Evolutionary conservation across 495 filamentous ascomycete genomes (phyloP), one percentile per base, ranked within the genome.

Genomic region (Neurospora tetrasperma): DNA sequence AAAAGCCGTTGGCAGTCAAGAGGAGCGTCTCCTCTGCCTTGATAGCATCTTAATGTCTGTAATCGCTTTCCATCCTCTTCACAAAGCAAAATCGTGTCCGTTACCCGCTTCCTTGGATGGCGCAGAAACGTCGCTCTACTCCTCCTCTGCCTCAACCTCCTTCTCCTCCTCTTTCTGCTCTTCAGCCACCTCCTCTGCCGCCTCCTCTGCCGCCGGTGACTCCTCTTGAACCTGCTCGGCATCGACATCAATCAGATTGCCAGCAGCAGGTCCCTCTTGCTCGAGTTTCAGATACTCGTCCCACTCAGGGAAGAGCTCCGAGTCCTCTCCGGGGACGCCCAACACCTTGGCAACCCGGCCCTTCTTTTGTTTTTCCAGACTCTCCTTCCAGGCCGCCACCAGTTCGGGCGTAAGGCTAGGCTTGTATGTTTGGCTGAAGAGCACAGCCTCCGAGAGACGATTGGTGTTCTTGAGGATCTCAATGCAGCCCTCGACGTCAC

Each of bases 221-320:
- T 80, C 77, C 2, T 73, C 78, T 8, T 76, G 77, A 7, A 48
- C 76, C 18, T 75, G 79, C 38, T 75, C 76, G 1, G 72, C 76
- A 41, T 72, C 77, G 10, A 73, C 72, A 23, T 75, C 79, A 72
- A 88, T 86, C 69, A 86, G 88, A 71, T 86, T 77, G 66, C 86
- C 85, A 38, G 83, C 74, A 79, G 70, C 74, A 12, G 76, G 77
- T 0, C 90, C 89, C 75, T 94, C 90, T 75, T 86, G 89, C 84
- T 98, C 96, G 69, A 97, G 77, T 77, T 84, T 87, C 76, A 98
- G 79, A 84, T 91, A 97, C 80, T 95, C 93, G 0, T 96, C 92
- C 95, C 94, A 98, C 76, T 97, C 93, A 0, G 95, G 94, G 84
- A 98, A 99, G 70, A 99, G 84, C 48, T 97, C 96, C 68, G 91